phyloP scores from a whole-genome alignment of 495 filamentous ascomycete species.

The Cercophora newfieldiana region DNA sequence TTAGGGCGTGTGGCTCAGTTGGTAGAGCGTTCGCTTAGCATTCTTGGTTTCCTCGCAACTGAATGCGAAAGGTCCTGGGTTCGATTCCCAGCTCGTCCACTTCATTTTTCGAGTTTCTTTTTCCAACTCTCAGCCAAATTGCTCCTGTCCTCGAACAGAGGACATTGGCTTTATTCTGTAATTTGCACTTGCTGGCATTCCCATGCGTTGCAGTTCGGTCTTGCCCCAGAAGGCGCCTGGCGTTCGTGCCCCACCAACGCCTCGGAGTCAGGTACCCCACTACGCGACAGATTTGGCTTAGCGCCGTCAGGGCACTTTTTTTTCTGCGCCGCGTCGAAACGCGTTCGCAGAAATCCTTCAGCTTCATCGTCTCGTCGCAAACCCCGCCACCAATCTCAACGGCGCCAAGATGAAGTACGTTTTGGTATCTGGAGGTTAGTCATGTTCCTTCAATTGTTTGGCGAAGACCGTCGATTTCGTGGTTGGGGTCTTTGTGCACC shows the following conservation, averaged over 20 bases:
- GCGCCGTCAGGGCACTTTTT: slow-evolving; percentile 1
- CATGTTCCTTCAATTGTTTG: not conserved
- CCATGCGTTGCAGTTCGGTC: too few species aligned
- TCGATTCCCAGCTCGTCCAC: slow-evolving; percentile 16
- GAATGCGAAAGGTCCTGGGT: slow-evolving; percentile 17
- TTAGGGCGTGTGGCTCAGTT: slow-evolving; percentile 16
- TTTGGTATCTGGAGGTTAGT: slow-evolving; percentile 69
- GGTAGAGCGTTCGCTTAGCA: slow-evolving; percentile 15
- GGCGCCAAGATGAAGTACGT: slow-evolving; percentile 74
- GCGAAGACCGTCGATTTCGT: too few species aligned
- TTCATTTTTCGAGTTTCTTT: not conserved
- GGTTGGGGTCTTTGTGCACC: too few species aligned
- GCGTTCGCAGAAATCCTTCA: not conserved
- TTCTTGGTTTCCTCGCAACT: not conserved
- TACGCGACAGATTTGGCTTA: not conserved
- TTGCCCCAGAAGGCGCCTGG: not conserved
- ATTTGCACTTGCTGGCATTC: too few species aligned
- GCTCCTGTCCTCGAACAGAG: too few species aligned
- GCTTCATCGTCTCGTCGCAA: not conserved
- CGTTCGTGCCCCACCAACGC: not conserved
- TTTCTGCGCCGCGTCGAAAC: not conserved
- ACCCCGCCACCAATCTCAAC: not conserved
- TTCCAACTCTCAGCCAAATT: too few species aligned
- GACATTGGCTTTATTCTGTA: too few species aligned
- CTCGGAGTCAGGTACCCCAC: not conserved